These are phyloP conservation scores for Lentinula edodes DNA, from an alignment of 768 basidiomycete species.

Conservation along the genomic window DNA sequence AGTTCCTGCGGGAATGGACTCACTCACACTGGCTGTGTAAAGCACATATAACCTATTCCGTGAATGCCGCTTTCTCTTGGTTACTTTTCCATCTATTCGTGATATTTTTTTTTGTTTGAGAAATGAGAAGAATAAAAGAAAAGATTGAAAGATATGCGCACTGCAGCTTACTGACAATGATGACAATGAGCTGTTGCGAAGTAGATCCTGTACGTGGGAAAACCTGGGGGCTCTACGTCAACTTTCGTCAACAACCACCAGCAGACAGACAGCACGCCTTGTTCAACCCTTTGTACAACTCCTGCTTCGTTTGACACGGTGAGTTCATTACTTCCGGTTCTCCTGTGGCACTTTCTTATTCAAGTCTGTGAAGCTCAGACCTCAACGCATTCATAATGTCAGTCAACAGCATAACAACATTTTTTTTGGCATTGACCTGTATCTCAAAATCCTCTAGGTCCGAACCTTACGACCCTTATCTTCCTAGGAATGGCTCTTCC, in stretches of 20 bases:
- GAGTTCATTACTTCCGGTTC: conserved; percentile 11
- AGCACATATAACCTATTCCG: background rate
- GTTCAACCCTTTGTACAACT: conserved; percentile 7
- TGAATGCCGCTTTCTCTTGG: background rate
- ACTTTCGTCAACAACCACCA: background rate
- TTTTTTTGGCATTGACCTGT: conserved; percentile 8
- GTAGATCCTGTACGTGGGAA: background rate
- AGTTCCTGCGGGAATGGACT: background rate
- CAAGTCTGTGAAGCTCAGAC: conserved; percentile 16
- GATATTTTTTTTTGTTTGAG: background rate
- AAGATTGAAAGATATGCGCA: background rate
- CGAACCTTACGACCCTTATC: conserved; percentile 98
- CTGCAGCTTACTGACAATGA: background rate
- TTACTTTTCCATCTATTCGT: background rate
- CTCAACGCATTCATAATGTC: conserved; percentile 32
- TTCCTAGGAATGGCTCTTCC: conserved; percentile 76
- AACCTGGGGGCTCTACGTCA: background rate
- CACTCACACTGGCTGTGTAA: background rate
- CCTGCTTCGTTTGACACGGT: conserved; percentile 37
- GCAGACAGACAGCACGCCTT: background rate
- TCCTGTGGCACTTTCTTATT: background rate
- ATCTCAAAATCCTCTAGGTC: conserved; percentile 52
- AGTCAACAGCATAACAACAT: conserved; percentile 16
- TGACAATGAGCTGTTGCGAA: background rate
- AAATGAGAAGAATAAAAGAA: background rate